A percentile compares a stretch with the other conserved stretches of the same genome.
phyloP scores from a whole-genome alignment of 371 early-diverging fungal species.

The Syncephalastrum contaminatum region DNA sequence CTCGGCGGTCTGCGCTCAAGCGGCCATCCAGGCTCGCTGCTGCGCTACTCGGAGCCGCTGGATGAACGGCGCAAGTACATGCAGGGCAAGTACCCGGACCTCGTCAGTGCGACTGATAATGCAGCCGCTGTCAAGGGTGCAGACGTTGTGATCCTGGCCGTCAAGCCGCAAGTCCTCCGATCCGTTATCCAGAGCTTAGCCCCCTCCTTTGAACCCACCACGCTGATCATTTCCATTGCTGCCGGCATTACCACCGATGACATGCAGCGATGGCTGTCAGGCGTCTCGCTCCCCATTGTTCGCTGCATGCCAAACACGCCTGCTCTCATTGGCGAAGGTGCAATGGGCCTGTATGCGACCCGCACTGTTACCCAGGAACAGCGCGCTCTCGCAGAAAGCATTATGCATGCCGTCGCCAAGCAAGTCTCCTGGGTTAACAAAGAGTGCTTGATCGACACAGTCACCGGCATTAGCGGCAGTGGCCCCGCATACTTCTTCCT shows the following conservation, averaged over 20 bases:
- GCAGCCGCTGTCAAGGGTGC: slow-evolving; percentile 47
- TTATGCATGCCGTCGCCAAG: slow-evolving; percentile 75
- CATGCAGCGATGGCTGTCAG: slow-evolving; percentile 71
- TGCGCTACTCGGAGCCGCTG: slow-evolving; percentile 84
- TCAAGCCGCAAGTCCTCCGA: slow-evolving; percentile 87
- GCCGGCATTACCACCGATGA: slow-evolving; percentile 84
- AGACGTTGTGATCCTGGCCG: slow-evolving; percentile 84
- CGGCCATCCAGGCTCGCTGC: slow-evolving; percentile 65
- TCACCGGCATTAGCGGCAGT: slow-evolving; percentile 84
- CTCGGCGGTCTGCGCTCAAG: slow-evolving; percentile 79
- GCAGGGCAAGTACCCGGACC: slow-evolving; percentile 56
- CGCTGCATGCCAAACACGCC: slow-evolving; percentile 97
- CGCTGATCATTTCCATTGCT: slow-evolving; percentile 82
- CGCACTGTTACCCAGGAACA: slow-evolving; percentile 57
- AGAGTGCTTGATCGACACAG: slow-evolving; percentile 81
- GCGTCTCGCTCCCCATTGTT: slow-evolving; percentile 59
- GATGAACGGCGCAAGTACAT: slow-evolving; percentile 66
- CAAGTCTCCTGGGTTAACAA: slow-evolving; percentile 77
- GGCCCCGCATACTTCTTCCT: slow-evolving; percentile 96
- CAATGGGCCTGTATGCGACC: slow-evolving; percentile 83
- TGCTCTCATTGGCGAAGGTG: slow-evolving; percentile 83
- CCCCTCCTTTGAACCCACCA: slow-evolving; percentile 37
- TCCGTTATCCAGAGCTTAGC: slow-evolving; percentile 60
- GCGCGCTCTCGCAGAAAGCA: slow-evolving; percentile 58
- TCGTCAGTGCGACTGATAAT: slow-evolving; percentile 43